These are phyloP conservation scores for Fraxinus greggii DNA, from an alignment of 305 asterid species.

Conservation along the genomic window DNA sequence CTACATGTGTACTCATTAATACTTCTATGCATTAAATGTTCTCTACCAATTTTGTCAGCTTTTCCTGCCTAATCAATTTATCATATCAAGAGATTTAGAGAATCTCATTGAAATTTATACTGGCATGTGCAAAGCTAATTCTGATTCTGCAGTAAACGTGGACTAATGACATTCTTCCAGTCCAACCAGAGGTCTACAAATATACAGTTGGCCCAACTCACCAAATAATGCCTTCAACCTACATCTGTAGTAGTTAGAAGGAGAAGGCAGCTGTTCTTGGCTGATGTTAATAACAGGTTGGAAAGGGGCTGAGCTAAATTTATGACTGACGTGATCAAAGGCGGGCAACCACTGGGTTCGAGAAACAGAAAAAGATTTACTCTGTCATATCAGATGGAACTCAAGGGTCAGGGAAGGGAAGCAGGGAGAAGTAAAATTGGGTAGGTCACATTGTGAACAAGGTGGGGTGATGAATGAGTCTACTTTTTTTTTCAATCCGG, in stretches of 20 bases:
- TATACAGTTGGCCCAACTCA: not conserved
- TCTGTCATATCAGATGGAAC: not conserved
- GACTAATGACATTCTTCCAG: not conserved
- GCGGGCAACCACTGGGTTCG: not conserved
- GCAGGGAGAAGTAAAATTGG: not conserved
- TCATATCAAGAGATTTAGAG: not conserved
- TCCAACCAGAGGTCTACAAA: not conserved
- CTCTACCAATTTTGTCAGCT: not conserved
- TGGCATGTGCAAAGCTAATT: not conserved
- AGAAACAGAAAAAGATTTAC: not conserved
- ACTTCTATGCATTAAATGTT: not conserved
- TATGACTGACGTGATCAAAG: not conserved
- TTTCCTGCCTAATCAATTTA: not conserved
- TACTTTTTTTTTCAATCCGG: not conserved
- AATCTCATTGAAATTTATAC: not conserved
- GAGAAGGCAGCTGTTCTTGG: not conserved
- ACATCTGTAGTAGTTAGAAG: not conserved
- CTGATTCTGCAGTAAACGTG: not conserved
- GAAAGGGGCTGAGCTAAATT: not conserved
- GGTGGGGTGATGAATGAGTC: not conserved
- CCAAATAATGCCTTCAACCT: not conserved
- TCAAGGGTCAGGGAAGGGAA: not conserved
- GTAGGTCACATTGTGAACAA: not conserved
- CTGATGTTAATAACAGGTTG: not conserved
- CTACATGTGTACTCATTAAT: constrained; percentile 7